Evolutionary conservation across 2,329 filamentous ascomycete genomes (phyloP).

Genomic region (Hypoxylon sp.): DNA sequence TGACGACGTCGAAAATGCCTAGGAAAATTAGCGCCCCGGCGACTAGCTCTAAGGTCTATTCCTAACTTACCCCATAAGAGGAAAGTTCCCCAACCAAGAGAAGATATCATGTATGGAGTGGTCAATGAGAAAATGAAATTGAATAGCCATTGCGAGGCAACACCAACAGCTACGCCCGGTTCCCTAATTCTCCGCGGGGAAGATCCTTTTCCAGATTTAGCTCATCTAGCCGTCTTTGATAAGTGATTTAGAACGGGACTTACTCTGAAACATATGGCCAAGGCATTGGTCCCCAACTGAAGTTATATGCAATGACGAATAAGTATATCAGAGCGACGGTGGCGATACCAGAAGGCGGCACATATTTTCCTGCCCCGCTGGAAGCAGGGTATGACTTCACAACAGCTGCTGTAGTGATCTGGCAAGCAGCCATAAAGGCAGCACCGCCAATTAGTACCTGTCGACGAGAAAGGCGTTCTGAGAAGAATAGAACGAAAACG

Average conservation of each 20-base stretch:
- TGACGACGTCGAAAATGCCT: slow-evolving; percentile 60
- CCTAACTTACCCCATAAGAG: slow-evolving; percentile 60
- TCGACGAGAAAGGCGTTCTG: slow-evolving; percentile 63
- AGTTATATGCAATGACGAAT: slow-evolving; percentile 67
- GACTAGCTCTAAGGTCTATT: not conserved
- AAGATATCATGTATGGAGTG: slow-evolving; percentile 66
- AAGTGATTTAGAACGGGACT: slow-evolving; percentile 23
- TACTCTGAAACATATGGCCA: slow-evolving; percentile 66
- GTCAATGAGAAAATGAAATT: slow-evolving; percentile 65
- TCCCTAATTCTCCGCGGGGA: slow-evolving; percentile 64
- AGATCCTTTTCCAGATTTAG: slow-evolving; percentile 57
- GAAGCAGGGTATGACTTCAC: slow-evolving; percentile 59
- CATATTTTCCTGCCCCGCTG: slow-evolving; percentile 45
- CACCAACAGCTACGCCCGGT: slow-evolving; percentile 62
- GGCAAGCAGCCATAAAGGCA: slow-evolving; percentile 62
- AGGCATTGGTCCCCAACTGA: slow-evolving; percentile 65
- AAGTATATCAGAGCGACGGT: slow-evolving; percentile 70
- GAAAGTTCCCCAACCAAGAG: slow-evolving; percentile 64
- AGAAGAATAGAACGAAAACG: slow-evolving; percentile 67
- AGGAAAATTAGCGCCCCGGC: not conserved
- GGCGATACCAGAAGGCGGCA: slow-evolving; percentile 62
- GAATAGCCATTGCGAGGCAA: slow-evolving; percentile 64
- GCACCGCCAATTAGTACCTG: slow-evolving; percentile 61
- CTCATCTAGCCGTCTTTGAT: not conserved
- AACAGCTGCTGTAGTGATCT: slow-evolving; percentile 62